A percentile compares a stretch with the other conserved stretches of the same genome.
Conservation (phyloP, 2,329 filamentous ascomycete species). For the Chaetomiaceae sp. region DNA sequence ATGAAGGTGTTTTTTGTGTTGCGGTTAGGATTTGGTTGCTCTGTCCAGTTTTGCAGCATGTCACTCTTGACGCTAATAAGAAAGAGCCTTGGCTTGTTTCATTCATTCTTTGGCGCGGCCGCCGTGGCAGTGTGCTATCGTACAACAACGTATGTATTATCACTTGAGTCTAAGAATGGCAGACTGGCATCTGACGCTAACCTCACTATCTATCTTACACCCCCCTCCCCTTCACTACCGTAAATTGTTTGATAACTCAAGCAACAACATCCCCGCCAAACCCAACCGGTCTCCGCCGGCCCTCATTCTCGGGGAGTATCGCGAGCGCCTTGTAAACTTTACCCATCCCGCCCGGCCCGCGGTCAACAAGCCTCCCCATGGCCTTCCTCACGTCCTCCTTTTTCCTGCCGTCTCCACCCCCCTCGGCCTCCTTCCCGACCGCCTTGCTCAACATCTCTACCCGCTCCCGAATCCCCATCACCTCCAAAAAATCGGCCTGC, state of each 20-base stretch:
- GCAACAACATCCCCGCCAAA: constrained; percentile 71
- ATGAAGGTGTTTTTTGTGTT: not conserved
- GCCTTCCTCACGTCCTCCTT: constrained; percentile 63
- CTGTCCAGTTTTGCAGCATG: too few species aligned
- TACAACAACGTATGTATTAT: too few species aligned
- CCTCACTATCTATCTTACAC: not conserved
- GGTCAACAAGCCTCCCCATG: constrained; percentile 80
- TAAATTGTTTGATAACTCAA: too few species aligned
- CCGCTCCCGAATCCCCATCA: constrained; percentile 79
- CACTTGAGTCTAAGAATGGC: too few species aligned
- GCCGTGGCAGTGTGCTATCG: too few species aligned
- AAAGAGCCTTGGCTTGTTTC: too few species aligned
- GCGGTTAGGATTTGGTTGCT: too few species aligned
- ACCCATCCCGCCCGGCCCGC: constrained; percentile 82
- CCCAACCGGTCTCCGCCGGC: constrained; percentile 74
- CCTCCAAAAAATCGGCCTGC: constrained; percentile 72
- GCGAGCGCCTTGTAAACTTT: constrained; percentile 91
- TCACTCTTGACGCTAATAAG: too few species aligned
- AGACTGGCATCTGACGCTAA: too few species aligned
- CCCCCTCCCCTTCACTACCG: too few species aligned
- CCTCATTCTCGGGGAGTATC: constrained; percentile 76
- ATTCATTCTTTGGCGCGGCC: too few species aligned
- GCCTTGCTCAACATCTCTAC: constrained; percentile 61
- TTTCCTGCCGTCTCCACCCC: constrained; percentile 37
- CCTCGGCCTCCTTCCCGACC: constrained; percentile 26